Evolutionary conservation across 179 eudicot genomes (phyloP).

Genomic region (Beta macrorhiza): DNA sequence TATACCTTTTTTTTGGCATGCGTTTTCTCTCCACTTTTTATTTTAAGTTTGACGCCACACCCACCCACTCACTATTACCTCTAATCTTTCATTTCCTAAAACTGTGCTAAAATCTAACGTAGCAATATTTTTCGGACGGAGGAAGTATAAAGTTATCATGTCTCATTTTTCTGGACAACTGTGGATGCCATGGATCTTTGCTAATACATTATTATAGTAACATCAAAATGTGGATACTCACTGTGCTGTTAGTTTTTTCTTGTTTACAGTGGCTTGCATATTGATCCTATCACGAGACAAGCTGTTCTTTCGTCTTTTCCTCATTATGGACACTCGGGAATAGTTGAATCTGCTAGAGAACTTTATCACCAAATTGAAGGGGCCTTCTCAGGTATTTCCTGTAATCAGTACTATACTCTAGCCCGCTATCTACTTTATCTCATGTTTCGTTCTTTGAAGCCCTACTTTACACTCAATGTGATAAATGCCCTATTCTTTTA

Average conservation of each 20-base stretch:
- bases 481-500: not conserved
- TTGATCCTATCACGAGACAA: slow-evolving; percentile 38
- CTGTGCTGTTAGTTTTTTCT: slow-evolving; percentile 3
- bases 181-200: not conserved
- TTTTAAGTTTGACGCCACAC: too few species aligned
- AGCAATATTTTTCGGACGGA: too few species aligned
- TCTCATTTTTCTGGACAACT: not conserved
- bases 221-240: slow-evolving; percentile 6
- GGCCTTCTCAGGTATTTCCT: slow-evolving; percentile 30
- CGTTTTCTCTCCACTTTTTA: too few species aligned
- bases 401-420: not conserved
- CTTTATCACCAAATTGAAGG: slow-evolving; percentile 72
- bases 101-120: too few species aligned
- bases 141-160: too few species aligned
- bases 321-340: slow-evolving; percentile 77
- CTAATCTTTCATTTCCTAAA: too few species aligned
- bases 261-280: slow-evolving; percentile 40
- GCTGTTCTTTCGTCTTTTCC: slow-evolving; percentile 46
- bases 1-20: too few species aligned
- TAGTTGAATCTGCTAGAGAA: slow-evolving; percentile 75
- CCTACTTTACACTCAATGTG: not conserved
- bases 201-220: not conserved
- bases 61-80: too few species aligned
- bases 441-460: not conserved
- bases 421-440: not conserved